These are phyloP conservation scores for Medicago arabica DNA, from an alignment of 306 rosid species.

Conservation along the genomic window DNA sequence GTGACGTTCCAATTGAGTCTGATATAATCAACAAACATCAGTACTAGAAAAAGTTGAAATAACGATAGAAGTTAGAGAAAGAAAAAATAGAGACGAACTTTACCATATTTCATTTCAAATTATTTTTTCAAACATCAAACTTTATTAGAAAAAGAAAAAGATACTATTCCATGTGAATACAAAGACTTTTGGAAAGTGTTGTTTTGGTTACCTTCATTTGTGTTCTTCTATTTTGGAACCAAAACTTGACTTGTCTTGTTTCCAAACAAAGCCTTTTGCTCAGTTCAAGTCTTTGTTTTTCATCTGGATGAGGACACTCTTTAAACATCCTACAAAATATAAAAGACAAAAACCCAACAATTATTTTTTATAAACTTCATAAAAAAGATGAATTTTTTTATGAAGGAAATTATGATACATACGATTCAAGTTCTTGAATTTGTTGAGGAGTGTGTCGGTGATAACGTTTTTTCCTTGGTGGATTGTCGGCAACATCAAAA, in stretches of 20 bases:
- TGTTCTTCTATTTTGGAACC: conserved; percentile 95
- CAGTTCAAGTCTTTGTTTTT: conserved; percentile 85
- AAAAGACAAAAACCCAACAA: conserved; percentile 16
- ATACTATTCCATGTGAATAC: background rate
- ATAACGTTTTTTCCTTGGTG: conserved; percentile 79
- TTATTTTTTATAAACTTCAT: background rate
- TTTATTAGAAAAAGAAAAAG: background rate
- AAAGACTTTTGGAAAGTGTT: background rate
- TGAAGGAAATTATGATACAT: conserved; percentile 42
- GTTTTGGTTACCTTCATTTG: conserved; percentile 77
- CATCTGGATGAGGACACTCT: conserved; percentile 95
- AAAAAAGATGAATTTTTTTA: background rate
- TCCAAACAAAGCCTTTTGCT: conserved; percentile 78
- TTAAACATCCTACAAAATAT: conserved; percentile 61
- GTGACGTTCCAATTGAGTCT: conserved; percentile 97
- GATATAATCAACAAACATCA: conserved; percentile 3
- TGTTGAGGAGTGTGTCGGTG: conserved; percentile 97
- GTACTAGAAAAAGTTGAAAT: background rate
- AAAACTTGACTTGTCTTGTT: conserved; percentile 86
- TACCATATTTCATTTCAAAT: no score
- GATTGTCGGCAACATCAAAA: conserved; percentile 80
- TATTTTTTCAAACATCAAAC: no score
- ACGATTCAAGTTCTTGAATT: conserved; percentile 93
- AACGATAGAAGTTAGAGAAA: background rate
- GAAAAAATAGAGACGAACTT: background rate